These are phyloP conservation scores for Monosporascus sp. DNA, from an alignment of 2,329 filamentous ascomycete species.

Conservation along the genomic window DNA sequence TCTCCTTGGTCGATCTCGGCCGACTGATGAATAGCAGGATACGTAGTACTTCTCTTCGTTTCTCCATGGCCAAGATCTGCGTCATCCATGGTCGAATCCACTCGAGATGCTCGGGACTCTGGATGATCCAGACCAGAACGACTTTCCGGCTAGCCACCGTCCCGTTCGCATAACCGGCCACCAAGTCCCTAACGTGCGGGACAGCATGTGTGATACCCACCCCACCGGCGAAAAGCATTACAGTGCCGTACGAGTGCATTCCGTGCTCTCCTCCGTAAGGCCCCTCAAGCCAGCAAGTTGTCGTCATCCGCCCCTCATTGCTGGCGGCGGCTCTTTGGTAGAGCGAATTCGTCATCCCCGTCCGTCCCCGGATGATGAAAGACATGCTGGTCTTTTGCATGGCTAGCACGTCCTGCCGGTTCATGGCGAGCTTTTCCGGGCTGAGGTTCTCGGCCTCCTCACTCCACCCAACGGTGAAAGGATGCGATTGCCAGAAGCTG, in stretches of 20 bases:
- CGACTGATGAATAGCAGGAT: conserved; percentile 76
- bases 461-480: conserved; percentile 75
- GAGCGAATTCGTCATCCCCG: conserved; percentile 66
- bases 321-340: conserved; percentile 62
- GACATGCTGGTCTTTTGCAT: conserved; percentile 62
- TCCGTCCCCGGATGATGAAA: conserved; percentile 67
- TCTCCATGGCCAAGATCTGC: conserved; percentile 69
- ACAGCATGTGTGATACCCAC: conserved; percentile 78
- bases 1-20: conserved; percentile 71
- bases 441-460: conserved; percentile 53
- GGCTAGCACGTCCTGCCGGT: conserved; percentile 51
- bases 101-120: conserved; percentile 73
- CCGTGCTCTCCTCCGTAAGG: conserved; percentile 70
- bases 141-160: conserved; percentile 68
- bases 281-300: conserved; percentile 66
- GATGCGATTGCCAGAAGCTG: conserved; percentile 70
- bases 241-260: conserved; percentile 71
- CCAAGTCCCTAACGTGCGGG: conserved; percentile 67
- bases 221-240: conserved; percentile 74
- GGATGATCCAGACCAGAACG: conserved; percentile 73
- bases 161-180: conserved; percentile 61
- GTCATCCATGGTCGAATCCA: conserved; percentile 86
- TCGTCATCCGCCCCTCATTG: conserved; percentile 56
- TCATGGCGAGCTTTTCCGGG: conserved; percentile 53
- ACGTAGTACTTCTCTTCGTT: conserved; percentile 65